Percentiles rank a stretch among this genome's conserved stretches.
phyloP scores from a whole-genome alignment of 2,329 filamentous ascomycete species.

The Sporothrix phasma region DNA sequence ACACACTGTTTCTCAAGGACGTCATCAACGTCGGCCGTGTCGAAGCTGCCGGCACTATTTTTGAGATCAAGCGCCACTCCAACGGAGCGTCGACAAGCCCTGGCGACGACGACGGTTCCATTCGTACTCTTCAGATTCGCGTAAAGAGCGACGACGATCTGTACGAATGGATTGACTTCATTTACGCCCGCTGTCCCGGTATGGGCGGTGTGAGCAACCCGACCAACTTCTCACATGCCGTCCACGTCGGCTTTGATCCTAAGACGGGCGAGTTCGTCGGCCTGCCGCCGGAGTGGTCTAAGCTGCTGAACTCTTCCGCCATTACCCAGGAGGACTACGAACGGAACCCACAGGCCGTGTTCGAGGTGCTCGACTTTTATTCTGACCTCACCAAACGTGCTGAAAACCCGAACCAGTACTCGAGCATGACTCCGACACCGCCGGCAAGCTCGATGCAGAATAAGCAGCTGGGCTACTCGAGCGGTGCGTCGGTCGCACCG shows the following conservation, averaged over 20 bases:
- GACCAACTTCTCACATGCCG: conserved; percentile 93
- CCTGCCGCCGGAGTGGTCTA: conserved; percentile 92
- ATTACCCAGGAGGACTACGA: conserved; percentile 98
- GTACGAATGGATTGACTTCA: conserved; percentile 98
- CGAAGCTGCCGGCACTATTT: conserved; percentile 82
- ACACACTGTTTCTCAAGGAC: conserved; percentile 75
- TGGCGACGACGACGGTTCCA: conserved; percentile 68
- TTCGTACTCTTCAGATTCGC: conserved; percentile 78
- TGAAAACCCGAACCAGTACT: conserved; percentile 59
- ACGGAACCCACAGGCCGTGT: conserved; percentile 80
- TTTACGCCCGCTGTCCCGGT: conserved; percentile 90
- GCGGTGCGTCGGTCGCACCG: conserved; percentile 52
- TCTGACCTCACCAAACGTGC: conserved; percentile 70
- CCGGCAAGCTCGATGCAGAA: conserved; percentile 45
- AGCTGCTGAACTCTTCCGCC: conserved; percentile 86
- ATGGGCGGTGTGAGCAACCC: conserved; percentile 98
- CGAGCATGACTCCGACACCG: conserved; percentile 59
- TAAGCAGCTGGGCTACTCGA: conserved; percentile 53
- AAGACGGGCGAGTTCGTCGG: conserved; percentile 92
- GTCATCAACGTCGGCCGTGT: conserved; percentile 85
- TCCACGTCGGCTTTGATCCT: conserved; percentile 95
- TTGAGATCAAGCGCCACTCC: conserved; percentile 77
- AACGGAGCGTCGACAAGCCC: conserved; percentile 61
- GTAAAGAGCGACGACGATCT: conserved; percentile 94
- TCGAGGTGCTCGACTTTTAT: conserved; percentile 77